Conservation (phyloP, 768 basidiomycete species). For the Lactifluus subvellereus region DNA sequence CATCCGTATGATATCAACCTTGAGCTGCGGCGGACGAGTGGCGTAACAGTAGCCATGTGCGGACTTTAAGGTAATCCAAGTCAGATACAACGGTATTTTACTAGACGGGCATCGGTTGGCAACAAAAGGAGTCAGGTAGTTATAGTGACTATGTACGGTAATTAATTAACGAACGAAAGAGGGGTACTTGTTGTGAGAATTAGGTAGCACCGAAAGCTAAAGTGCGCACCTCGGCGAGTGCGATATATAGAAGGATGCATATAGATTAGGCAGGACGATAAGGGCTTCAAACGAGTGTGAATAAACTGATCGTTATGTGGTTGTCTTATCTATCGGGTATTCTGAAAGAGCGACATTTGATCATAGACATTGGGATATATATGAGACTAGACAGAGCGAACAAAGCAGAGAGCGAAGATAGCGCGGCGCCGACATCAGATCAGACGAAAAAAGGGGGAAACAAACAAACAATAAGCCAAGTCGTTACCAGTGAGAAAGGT, state of each 20-base stretch:
- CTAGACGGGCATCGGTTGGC: constrained; percentile 4
- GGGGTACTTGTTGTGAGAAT: background rate
- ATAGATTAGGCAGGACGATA: constrained; percentile 8
- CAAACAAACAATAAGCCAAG: background rate
- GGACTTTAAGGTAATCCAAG: background rate
- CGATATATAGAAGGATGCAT: background rate
- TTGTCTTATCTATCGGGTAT: constrained; percentile 7
- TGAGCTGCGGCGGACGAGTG: background rate
- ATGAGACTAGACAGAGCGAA: constrained; percentile 1
- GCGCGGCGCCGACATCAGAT: constrained; percentile 10
- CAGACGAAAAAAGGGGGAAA: background rate
- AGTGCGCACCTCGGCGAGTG: constrained; percentile 1
- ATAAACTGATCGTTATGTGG: background rate
- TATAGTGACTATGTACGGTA: constrained; percentile 16
- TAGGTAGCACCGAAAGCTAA: background rate
- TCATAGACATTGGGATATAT: constrained; percentile 4
- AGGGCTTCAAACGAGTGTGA: constrained; percentile 1
- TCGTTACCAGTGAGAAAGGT: background rate
- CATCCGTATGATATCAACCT: background rate
- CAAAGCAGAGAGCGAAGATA: constrained; percentile 5
- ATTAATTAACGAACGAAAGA: constrained; percentile 4
- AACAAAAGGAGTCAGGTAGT: constrained; percentile 19
- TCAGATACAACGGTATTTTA: constrained; percentile 2
- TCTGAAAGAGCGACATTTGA: background rate
- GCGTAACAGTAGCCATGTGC: constrained; percentile 6